Base-by-base conservation (phyloP, 1,139 yeast genomes). In the Pichia cactophila region DNA sequence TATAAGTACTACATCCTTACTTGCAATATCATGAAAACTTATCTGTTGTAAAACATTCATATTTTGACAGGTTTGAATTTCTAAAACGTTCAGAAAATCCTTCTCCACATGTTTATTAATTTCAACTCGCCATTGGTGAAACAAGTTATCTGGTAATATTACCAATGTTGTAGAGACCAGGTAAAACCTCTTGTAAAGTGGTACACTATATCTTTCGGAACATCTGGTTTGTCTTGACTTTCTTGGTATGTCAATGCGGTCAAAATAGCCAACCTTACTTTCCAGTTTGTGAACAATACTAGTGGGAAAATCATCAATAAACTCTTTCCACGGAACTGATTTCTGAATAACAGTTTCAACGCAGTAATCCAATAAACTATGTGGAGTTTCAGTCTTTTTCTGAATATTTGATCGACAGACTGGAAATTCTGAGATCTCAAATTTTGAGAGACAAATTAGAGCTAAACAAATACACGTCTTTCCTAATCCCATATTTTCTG, bases 401-500 rank as follows among this genome's bases (percentile, higher is more conserved):
- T 47, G 28, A 16, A 12, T 7, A 1, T 3, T 33, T 14, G 16
- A 26, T 1, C 23, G 40, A 7, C 43, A 44, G 7, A 33, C 45
- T 0, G 86, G 85, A 5, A 72, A 64, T 40, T 64, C 61, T 0
- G 86, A 70, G 5, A 73, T 60, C 48, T 82, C 83, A 58, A 64
- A 68, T 54, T 74, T 78, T 0, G 88, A 77, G 9, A 75, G 59
- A 55, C 83, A 75, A 0, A 83, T 71, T 44, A 83, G 67, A 8
- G 85, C 80, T 20, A 83, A 63, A 56, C 87, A 81, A 5, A 83
- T 83, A 42, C 80, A 69, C 0, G 89, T 83, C 60, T 83, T 83
- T 0, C 90, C 90, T 17, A 82, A 65, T 0, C 89, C 90, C 89
- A 83, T 83, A 73, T 81, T 82, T 56, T 83, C 90, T 0, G 87